Base-by-base conservation (phyloP, 192 early-diverging fungal species). In the Rhizophlyctis rosea region DNA sequence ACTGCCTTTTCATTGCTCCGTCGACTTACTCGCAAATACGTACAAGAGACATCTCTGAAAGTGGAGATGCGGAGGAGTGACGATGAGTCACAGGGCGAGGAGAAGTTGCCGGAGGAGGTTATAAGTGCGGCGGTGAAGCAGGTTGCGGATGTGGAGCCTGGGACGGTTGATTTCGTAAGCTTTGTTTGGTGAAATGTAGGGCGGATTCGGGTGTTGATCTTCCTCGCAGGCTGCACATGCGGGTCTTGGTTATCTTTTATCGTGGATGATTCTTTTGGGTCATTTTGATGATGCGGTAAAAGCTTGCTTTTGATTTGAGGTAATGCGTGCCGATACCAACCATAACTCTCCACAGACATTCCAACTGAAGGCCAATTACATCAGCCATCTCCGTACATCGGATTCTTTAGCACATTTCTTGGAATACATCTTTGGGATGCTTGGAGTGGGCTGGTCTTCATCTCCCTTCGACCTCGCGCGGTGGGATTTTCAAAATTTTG, bases 281-380 rank as follows among this genome's bases (percentile, higher is more conserved):
- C 85, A 91, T 29, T 90, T 93, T 67, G 78, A 83, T 28, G 86
- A 90, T 62, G 81, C 87, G 36, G 89, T 91, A 81, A 72, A 74
- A 25, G 7, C 28, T 53, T 33, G 18, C 27, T 58, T 54, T 49
- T 48, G 21, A 54, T 7, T n/a, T n/a, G n/a, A n/a, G n/a, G n/a
- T n/a, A n/a, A n/a, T n/a, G n/a, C n/a, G n/a, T n/a, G n/a, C n/a
- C n/a, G n/a, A n/a, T n/a, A n/a, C n/a, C n/a, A n/a, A n/a, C n/a
- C n/a, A n/a, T n/a, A n/a, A n/a, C 16, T 62, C 57, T n/a, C 4
- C 31, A 7, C 28, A 25, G 61, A 76, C 76, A 30, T 77, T 69
- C 62, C 62, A 72, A 27, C 65, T 77, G 25, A 64, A 67, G 44
- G 21, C 76, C 3, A 61, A 69, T 11, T 80, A 85, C 51, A 74